Evolutionary conservation across 352 stramenopile species (phyloP).

Genomic region (Elongisporangium undulatum): DNA sequence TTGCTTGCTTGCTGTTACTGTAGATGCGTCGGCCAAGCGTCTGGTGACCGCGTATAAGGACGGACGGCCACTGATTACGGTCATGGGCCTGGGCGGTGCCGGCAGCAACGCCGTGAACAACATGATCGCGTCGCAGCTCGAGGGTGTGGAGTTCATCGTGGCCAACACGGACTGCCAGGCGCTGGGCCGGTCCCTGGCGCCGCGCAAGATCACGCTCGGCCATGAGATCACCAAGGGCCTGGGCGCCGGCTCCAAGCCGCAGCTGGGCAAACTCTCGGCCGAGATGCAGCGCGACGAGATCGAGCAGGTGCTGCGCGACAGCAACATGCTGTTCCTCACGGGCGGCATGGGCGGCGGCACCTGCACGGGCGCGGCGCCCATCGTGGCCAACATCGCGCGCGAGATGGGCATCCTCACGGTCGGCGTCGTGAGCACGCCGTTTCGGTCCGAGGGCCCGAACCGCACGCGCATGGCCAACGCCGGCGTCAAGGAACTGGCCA

Average conservation of each 20-base stretch:
- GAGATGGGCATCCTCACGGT: slow-evolving; percentile 93
- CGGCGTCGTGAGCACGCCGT: slow-evolving; percentile 95
- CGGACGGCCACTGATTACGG: slow-evolving; percentile 81
- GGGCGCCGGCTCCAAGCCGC: slow-evolving; percentile 74
- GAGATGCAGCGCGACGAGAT: slow-evolving; percentile 90
- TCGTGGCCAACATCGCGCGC: slow-evolving; percentile 92
- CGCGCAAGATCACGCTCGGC: slow-evolving; percentile 79
- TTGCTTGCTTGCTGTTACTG: neutral
- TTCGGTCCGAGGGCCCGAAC: slow-evolving; percentile 94
- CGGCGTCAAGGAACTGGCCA: slow-evolving; percentile 89
- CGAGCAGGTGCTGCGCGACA: slow-evolving; percentile 81
- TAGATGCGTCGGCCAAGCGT: neutral
- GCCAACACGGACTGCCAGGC: slow-evolving; percentile 95
- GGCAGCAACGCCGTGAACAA: slow-evolving; percentile 89
- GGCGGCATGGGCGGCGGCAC: slow-evolving; percentile 94
- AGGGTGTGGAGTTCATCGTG: slow-evolving; percentile 94
- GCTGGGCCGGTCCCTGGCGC: slow-evolving; percentile 67
- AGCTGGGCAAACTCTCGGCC: slow-evolving; percentile 76
- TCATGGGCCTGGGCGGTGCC: slow-evolving; percentile 79
- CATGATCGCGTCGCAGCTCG: slow-evolving; percentile 85
- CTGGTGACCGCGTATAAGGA: slow-evolving; percentile 65
- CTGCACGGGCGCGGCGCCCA: slow-evolving; percentile 88
- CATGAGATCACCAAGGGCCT: slow-evolving; percentile 84
- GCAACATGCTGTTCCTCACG: slow-evolving; percentile 97
- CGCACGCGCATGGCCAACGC: slow-evolving; percentile 91